A percentile compares a stretch with the other conserved stretches of the same genome.
Evolutionary conservation across 495 filamentous ascomycete species (phyloP).

Genomic region (Oidiodendron maius): DNA sequence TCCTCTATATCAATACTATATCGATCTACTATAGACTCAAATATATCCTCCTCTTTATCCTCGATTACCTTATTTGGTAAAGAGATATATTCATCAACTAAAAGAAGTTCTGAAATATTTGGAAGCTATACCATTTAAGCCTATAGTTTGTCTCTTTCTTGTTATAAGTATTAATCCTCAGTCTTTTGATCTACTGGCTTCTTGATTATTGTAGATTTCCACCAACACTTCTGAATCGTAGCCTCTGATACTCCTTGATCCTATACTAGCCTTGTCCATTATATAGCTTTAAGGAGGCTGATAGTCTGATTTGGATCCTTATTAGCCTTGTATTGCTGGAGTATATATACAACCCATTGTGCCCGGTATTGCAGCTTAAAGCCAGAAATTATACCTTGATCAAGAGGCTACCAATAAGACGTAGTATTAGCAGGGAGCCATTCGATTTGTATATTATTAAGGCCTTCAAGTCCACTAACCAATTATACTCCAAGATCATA

Average conservation of each 20-base stretch:
- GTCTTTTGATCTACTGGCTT: too few species aligned
- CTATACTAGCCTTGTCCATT: neutral
- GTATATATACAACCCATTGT: constrained; percentile 19
- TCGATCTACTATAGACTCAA: too few species aligned
- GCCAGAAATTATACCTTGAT: constrained; percentile 27
- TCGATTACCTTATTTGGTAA: too few species aligned
- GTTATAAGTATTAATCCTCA: too few species aligned
- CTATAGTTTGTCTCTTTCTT: too few species aligned
- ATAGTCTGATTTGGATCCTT: constrained; percentile 1
- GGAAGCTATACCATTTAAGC: too few species aligned
- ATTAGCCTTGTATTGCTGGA: constrained; percentile 1
- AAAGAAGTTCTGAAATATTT: too few species aligned
- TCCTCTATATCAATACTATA: too few species aligned
- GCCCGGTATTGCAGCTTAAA: constrained; percentile 25
- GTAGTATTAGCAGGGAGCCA: constrained; percentile 27
- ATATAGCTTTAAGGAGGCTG: neutral
- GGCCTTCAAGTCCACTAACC: neutral
- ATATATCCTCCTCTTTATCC: too few species aligned
- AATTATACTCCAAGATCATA: constrained; percentile 19
- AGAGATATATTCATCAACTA: too few species aligned
- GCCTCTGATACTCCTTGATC: too few species aligned
- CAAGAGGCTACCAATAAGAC: constrained; percentile 22
- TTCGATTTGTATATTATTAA: constrained; percentile 21
- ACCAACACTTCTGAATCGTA: constrained; percentile 1
- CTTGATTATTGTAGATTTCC: too few species aligned